Evolutionary conservation across 805 yeast genomes (phyloP).

Genomic region (Metschnikowia noctiluminum): DNA sequence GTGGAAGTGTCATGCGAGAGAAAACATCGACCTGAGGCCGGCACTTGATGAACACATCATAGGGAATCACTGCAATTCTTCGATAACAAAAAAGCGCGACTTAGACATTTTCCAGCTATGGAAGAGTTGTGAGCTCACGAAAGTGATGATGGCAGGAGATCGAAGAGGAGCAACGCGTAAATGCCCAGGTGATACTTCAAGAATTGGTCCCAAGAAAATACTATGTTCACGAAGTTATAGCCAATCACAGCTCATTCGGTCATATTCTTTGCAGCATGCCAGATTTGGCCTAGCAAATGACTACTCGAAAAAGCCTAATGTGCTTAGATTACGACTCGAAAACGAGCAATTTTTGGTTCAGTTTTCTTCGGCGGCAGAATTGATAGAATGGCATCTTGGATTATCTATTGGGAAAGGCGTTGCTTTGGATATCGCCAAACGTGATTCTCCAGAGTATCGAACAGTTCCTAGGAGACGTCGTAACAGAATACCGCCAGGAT

Average conservation of each 20-base stretch:
- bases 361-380: conserved; percentile 57
- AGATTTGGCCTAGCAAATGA: conserved; percentile 83
- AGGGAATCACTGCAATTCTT: not conserved
- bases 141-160: not conserved
- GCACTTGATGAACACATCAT: not conserved
- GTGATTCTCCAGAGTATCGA: conserved; percentile 73
- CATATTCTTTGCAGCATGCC: conserved; percentile 82
- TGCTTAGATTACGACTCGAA: conserved; percentile 75
- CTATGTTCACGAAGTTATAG: not conserved
- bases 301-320: conserved; percentile 66
- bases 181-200: not conserved
- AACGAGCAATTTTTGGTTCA: conserved; percentile 75
- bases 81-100: not conserved
- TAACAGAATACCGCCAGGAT: conserved; percentile 23
- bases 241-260: conserved; percentile 38
- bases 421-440: conserved; percentile 66
- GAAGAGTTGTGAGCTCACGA: not conserved
- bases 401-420: conserved; percentile 75
- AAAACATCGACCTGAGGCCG: not conserved
- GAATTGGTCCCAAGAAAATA: not conserved
- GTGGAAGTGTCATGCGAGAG: not conserved
- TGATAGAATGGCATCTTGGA: conserved; percentile 77
- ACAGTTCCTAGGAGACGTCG: conserved; percentile 78
- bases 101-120: not conserved
- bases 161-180: not conserved